Percentiles rank a stretch among this genome's conserved stretches.
Evolutionary conservation across 768 basidiomycete genomes (phyloP).

Genomic region (Omphalotus guepiniiformis): DNA sequence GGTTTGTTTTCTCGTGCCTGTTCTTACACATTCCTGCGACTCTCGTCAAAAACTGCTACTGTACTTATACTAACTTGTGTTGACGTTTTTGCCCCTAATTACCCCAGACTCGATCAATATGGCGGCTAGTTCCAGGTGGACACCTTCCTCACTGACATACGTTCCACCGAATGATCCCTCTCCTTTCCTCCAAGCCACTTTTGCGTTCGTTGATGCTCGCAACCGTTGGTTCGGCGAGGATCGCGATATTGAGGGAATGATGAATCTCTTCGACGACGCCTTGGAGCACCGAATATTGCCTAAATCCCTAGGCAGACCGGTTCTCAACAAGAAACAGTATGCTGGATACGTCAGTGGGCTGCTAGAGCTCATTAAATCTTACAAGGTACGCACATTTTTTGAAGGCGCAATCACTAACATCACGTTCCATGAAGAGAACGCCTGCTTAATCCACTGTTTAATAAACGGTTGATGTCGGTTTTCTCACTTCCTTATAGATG

Average conservation of each 20-base stretch:
- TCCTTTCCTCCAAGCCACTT: constrained; percentile 28
- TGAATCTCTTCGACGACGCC: constrained; percentile 27
- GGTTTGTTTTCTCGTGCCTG: too few relatives aligned
- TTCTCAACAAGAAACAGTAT: constrained; percentile 31
- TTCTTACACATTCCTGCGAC: too few relatives aligned
- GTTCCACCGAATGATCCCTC: constrained; percentile 25
- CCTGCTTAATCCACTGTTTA: too few relatives aligned
- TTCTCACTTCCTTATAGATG: constrained; percentile 14
- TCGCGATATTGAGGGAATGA: constrained; percentile 20
- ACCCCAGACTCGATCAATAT: too few relatives aligned
- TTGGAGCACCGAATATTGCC: constrained; percentile 35
- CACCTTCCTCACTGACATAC: constrained; percentile 16
- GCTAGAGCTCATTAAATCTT: constrained; percentile 22
- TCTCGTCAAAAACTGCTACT: too few relatives aligned
- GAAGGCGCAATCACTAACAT: not conserved
- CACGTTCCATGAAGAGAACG: not conserved
- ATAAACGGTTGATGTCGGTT: not conserved
- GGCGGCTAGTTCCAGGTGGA: too few relatives aligned
- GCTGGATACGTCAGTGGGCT: constrained; percentile 25
- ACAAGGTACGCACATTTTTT: constrained; percentile 22
- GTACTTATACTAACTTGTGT: too few relatives aligned
- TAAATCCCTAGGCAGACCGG: constrained; percentile 27
- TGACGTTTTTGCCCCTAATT: too few relatives aligned
- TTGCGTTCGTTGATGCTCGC: constrained; percentile 28
- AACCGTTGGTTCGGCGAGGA: constrained; percentile 20